Base-by-base conservation (phyloP, 306 rosid genomes). In the Hippophae gyantsensis region DNA sequence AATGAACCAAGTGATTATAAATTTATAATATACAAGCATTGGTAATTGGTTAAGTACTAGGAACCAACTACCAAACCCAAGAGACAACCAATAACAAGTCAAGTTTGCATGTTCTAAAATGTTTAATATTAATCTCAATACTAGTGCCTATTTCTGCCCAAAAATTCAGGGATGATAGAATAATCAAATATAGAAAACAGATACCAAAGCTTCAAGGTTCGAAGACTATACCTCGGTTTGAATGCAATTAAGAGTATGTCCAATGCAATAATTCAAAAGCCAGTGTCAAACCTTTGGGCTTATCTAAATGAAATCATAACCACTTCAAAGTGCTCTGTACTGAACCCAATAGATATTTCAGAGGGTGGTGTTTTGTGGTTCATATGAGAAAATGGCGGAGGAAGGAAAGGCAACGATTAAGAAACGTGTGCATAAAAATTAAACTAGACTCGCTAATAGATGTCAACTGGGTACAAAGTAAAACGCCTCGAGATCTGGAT, bases 401-500 rank as follows among this genome's bases (percentile, higher is more conserved):
- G 66, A 83, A 78, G 89, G 57, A 70, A 82, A 71, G 73, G 62
- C 10, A 60, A 13, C 10, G 46, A 32, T 38, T 8, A 43, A 43
- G 18, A 60, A 60, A 10, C 53, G 70, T 18, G 64, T 70, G 74
- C 55, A 66, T 48, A 58, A 49, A 49, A 49, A 49, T 13, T n/a
- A 18, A 72, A 61, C 56, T 42, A 48, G 23, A 56, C 12, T 48
- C 61, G 3, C 61, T 70, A 60, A 79, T 74, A 81, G 66, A 66
- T 72, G 82, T 70, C 78, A 70, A 47, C 40, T 42, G 8, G 42
- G 56, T 59, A n/a, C 4, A 2, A 32, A 48, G 45, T 43, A 23
- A n/a, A 57, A 51, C 49, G 43, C 63, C 89, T 84, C 84, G 79
- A 82, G 94, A 87, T 87, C 79, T 63, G 85, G 48, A 54, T 69